phyloP scores from a whole-genome alignment of 345 rosid species.

The Ailanthus altissimus region DNA sequence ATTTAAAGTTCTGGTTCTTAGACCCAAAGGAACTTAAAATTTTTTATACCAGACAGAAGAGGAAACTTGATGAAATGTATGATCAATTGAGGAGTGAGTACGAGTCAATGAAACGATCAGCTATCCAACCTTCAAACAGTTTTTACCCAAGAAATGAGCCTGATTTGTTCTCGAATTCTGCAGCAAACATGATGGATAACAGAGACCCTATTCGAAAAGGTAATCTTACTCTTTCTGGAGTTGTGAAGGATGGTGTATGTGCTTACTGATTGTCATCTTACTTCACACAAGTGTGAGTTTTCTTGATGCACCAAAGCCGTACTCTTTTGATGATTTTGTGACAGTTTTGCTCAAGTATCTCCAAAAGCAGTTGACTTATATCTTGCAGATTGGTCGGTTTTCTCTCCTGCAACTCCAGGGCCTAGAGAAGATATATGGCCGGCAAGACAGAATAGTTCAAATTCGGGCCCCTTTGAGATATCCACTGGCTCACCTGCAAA shows the following conservation, averaged over 20 bases:
- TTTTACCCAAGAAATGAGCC: slow-evolving; percentile 71
- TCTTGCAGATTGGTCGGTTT: slow-evolving; percentile 81
- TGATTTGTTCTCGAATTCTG: slow-evolving; percentile 67
- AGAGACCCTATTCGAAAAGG: slow-evolving; percentile 73
- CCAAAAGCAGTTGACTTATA: slow-evolving; percentile 75
- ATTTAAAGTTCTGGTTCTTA: slow-evolving; percentile 8
- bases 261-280: not conserved
- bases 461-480: slow-evolving; percentile 75
- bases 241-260: slow-evolving; percentile 15
- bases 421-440: slow-evolving; percentile 88
- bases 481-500: slow-evolving; percentile 60
- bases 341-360: slow-evolving; percentile 39
- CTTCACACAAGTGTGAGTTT: not conserved
- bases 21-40: slow-evolving; percentile 5
- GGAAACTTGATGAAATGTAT: slow-evolving; percentile 97
- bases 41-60: slow-evolving; percentile 74
- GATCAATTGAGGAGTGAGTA: slow-evolving; percentile 82
- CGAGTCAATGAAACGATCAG: slow-evolving; percentile 73
- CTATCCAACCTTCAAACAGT: slow-evolving; percentile 73
- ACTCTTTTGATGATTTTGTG: slow-evolving; percentile 7
- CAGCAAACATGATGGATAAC: slow-evolving; percentile 58
- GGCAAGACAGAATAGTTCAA: slow-evolving; percentile 75
- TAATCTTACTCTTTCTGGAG: slow-evolving; percentile 31
- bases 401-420: slow-evolving; percentile 94
- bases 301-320: not conserved